Base-by-base conservation (phyloP, 2,329 filamentous ascomycete genomes). In the Colletotrichum sublineola region DNA sequence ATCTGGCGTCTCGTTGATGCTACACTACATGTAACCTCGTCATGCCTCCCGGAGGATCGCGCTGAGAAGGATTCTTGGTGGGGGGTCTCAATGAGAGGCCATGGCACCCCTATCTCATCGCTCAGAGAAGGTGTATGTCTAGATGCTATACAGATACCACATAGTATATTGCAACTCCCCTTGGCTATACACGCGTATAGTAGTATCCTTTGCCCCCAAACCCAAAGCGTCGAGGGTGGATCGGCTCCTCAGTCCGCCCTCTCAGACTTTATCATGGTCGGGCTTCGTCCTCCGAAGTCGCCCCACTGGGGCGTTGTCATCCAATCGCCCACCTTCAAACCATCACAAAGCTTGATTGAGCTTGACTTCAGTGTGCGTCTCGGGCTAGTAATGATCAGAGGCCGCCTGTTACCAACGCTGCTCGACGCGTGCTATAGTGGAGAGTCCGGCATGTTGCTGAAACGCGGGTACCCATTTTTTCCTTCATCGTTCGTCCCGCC, bases 301-400 rank as follows among this genome's bases (percentile, higher is more conserved):
- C 56, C 57, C 68, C 68, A 29, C 24, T 20, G 2, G 38, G 46
- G 46, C 38, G 3, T 29, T 20, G 40, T 50, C 70, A 12, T 73
- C 70, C 70, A 73, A 73, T 70, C 46, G 61, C 20, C n/a, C n/a
- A 7, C 14, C n/a, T 56, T 48, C 55, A 70, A 44, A 24, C 60
- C 46, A 44, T 67, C 55, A 61, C 55, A 69, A 73, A 73, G 70
- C 70, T 73, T 69, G 70, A 73, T 69, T 60, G 70, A 73, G 60
- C 70, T 73, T 73, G 66, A 70, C 70, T 65, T 56, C 55, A 60
- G 33, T 48, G 18, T 72, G 53, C 55, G 38, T 50, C 66, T 52
- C 60, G 40, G 70, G 70, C 60, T 64, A 66, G 70, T 60, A 73
- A 69, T 69, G 66, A 70, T 73, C 70, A 69, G 70, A 73, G 70